Evolutionary conservation across 257 asterid genomes (phyloP), one percentile per base, ranked within the genome.

Genomic region (Orobanche coerulescens): DNA sequence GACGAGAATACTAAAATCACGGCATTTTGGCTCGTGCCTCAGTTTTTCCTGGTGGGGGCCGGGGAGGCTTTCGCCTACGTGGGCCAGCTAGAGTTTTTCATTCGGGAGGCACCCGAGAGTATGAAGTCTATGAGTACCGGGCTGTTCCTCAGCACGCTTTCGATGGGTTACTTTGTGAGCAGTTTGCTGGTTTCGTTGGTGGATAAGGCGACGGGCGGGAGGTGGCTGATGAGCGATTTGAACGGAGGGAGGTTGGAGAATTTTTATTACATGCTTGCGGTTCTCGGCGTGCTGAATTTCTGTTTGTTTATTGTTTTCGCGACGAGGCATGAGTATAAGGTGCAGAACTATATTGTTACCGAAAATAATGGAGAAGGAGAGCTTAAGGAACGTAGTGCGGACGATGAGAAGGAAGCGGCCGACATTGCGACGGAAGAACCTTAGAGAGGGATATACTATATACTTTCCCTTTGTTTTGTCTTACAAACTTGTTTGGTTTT

Each of bases 91-190:
- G 95, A 90, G 76, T 90, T 90, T 50, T 90, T 90, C 68, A 86
- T 86, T 30, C 65, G 90, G 19, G 97, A 90, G 76, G 97, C 93
- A 20, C 95, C 97, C 0, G 94, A 79, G 72, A 71, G 86, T 77
- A 87, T 87, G 97, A 90, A 87, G 71, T 86, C 95, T 0, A 82
- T 90, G 94, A 90, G 97, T 72, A 90, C 94, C 0, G 97, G 95
- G 5, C 61, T 90, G n/a, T 90, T 90, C 18, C 75, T 90, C 8
- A 79, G 88, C 78, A 78, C 95, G 4, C 82, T 90, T 2, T 79
- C 95, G 6, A 84, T 87, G 90, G 95, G 97, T 2, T 89, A 67
- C 37, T 90, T 89, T 9, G 76, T 86, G 0, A 86, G 95, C 16
- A 89, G 97, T 26, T 37, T 89, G 81, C 66, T 89, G 20, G 97